Conservation (phyloP, 2,329 filamentous ascomycete species). For the Curvularia spicifera region DNA sequence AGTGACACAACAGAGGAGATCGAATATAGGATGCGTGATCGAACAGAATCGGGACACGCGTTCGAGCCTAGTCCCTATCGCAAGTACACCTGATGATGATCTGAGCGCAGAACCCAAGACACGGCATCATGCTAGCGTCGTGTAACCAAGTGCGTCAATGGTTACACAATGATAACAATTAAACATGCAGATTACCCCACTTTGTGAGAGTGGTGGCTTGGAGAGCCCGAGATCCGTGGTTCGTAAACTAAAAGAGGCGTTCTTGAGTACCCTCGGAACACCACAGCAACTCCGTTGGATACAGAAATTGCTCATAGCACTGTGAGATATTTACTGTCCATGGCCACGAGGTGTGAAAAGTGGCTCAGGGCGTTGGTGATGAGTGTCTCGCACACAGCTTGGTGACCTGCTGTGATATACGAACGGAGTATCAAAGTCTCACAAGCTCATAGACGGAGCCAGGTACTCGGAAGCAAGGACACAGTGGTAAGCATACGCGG, state of each 20-base stretch:
- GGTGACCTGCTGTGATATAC: slow-evolving; percentile 15
- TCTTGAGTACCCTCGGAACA: slow-evolving; percentile 1
- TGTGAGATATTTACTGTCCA: background rate
- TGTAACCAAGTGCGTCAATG: slow-evolving; percentile 14
- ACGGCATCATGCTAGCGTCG: slow-evolving; percentile 10
- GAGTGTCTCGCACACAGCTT: background rate
- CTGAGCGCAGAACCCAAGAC: slow-evolving; percentile 13
- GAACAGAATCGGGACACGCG: background rate
- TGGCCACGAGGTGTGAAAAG: slow-evolving; percentile 2
- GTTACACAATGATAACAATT: slow-evolving; percentile 15
- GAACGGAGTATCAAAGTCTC: slow-evolving; percentile 19
- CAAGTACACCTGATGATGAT: slow-evolving; percentile 21
- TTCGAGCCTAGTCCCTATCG: slow-evolving; percentile 6
- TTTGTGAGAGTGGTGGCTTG: slow-evolving; percentile 11
- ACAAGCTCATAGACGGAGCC: slow-evolving; percentile 17
- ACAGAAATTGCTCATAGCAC: background rate
- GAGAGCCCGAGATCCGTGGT: slow-evolving; percentile 2
- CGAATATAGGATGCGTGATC: slow-evolving; percentile 13
- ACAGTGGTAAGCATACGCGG: slow-evolving; percentile 4
- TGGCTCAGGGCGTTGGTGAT: background rate
- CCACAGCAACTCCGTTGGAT: slow-evolving; percentile 1
- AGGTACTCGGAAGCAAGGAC: slow-evolving; percentile 5
- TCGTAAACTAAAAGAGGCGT: background rate
- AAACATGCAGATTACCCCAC: slow-evolving; percentile 14
- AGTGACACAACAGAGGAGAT: slow-evolving; percentile 8